These are phyloP conservation scores for Leccinum fuscescens DNA, from an alignment of 1,284 basidiomycete genomes.

Conservation along the genomic window DNA sequence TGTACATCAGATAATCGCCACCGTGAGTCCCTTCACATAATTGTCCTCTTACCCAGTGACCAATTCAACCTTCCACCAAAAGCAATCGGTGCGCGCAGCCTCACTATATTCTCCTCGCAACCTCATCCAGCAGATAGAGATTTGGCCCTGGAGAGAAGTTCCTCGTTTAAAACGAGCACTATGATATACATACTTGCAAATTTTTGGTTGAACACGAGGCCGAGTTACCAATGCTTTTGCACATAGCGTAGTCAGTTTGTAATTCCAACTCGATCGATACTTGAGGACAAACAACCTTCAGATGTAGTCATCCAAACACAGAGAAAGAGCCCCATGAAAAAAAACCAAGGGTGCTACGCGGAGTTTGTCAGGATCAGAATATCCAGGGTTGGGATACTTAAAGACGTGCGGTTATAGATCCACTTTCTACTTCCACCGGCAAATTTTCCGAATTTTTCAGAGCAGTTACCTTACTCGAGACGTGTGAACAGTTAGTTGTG, in stretches of 20 bases:
- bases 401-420: conserved; percentile 1
- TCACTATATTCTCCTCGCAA: conserved; percentile 1
- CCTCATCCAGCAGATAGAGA: conserved; percentile 5
- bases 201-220: conserved; percentile 24
- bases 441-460: conserved; percentile 11
- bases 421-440: conserved; percentile 1
- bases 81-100: neutral
- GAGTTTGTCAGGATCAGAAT: conserved; percentile 21
- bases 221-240: conserved; percentile 2
- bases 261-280: conserved; percentile 19
- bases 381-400: conserved; percentile 12
- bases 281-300: conserved; percentile 12
- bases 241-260: conserved; percentile 3
- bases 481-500: conserved; percentile 9
- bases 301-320: conserved; percentile 15
- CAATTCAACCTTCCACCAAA: neutral
- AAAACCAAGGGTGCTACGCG: conserved; percentile 14
- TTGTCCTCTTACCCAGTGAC: neutral
- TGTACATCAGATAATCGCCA: conserved; percentile 2
- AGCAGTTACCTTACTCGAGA: conserved; percentile 19
- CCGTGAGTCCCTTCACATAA: conserved; percentile 1
- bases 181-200: neutral
- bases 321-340: conserved; percentile 7
- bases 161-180: conserved; percentile 3
- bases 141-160: conserved; percentile 12